These are phyloP conservation scores for Cystobasidiaceae sp. DNA, from an alignment of 1,284 basidiomycete genomes.

Conservation along the genomic window DNA sequence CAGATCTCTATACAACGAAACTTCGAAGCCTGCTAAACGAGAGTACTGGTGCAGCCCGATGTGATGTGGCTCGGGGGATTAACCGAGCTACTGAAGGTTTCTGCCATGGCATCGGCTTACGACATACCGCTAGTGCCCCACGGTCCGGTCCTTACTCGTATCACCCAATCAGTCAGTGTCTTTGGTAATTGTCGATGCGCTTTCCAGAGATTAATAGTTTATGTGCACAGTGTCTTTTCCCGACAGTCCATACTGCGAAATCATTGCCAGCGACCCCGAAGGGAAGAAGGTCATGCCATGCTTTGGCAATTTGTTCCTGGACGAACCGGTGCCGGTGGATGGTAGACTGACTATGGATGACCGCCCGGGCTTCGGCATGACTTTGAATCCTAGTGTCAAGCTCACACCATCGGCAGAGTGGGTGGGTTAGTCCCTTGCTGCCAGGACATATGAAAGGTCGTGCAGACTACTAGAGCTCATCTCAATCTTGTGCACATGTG, in stretches of 20 bases:
- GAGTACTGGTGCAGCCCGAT: constrained; percentile 49
- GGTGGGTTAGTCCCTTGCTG: too few relatives aligned
- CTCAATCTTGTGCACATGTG: too few relatives aligned
- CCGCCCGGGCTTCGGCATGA: constrained; percentile 53
- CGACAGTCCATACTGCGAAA: constrained; percentile 47
- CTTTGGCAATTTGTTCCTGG: constrained; percentile 54
- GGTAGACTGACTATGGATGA: constrained; percentile 49
- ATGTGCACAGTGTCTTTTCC: constrained; percentile 42
- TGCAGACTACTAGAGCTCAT: too few relatives aligned
- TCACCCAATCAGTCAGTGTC: constrained; percentile 46
- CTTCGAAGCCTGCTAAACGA: too few relatives aligned
- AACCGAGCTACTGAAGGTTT: constrained; percentile 55
- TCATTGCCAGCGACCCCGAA: constrained; percentile 55
- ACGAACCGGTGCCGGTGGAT: constrained; percentile 52
- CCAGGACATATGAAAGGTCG: too few relatives aligned
- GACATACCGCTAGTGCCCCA: constrained; percentile 56
- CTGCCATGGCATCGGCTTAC: constrained; percentile 50
- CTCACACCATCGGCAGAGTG: constrained; percentile 46
- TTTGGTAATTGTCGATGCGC: not conserved
- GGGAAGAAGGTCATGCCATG: constrained; percentile 52
- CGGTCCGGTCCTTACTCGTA: constrained; percentile 51
- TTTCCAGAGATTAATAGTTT: not conserved
- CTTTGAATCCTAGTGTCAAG: constrained; percentile 52
- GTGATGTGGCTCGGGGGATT: constrained; percentile 54
- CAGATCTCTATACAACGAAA: too few relatives aligned